Base-by-base conservation (phyloP, 805 yeast genomes). In the Pichia scutulata region DNA sequence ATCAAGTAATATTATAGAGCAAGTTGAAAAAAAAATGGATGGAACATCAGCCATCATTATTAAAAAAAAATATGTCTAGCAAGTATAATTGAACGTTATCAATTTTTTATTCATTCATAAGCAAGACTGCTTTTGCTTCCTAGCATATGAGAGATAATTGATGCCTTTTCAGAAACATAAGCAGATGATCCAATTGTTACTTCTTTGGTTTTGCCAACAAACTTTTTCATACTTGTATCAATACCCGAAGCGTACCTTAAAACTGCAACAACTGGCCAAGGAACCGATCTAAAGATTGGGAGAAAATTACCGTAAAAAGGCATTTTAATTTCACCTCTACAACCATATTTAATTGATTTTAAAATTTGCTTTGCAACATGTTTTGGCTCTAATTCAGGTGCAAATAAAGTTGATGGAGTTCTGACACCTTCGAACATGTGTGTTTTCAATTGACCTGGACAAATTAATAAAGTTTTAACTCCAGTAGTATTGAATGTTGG, bases 401-500 rank as follows among this genome's bases (percentile, higher is more conserved):
- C 98, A 8, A 90, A 63, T 5, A 84, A 56, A 3, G 74, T 69
- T 12, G 86, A 81, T 0, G 97, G 97, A 0, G 96, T 50, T 28
- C 66, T 54, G 7, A 92, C 86, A 2, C 82, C 81, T 18, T 71
- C 70, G 63, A 92, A 92, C 88, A 92, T 76, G 2, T 63, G 59
- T 0, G 97, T 89, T 45, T 74, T 76, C 54, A 92, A 65, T 62
- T 92, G 97, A 0, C 98, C 98, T 0, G 97, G 95, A 57, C 93
- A 83, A 0, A 92, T 74, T 36, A 92, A 70, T 50, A 92, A 68
- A 0, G 95, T 84, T 56, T 82, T 82, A 18, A 92, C 77, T 9
- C 86, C 82, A 4, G 67, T 62, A 2, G 67, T 63, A 47, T 67
- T 69, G 36, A 73, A 61, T 7, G 74, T 66, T 0, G 80, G 77